Conservation (phyloP, 805 yeast genomes). For the Metschnikowia lunata region DNA sequence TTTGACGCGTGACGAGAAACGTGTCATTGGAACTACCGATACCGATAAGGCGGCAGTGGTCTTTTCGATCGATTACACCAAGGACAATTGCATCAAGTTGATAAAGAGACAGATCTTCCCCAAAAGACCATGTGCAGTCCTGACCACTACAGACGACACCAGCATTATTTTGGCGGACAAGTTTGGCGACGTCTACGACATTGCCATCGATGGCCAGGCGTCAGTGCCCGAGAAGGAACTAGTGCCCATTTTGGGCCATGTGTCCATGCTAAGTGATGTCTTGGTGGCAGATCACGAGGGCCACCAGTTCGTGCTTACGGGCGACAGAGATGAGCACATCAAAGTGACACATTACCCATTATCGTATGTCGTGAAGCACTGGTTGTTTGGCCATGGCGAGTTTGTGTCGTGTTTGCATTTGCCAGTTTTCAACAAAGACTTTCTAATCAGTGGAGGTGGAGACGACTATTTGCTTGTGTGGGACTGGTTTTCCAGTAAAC, state of each 20-base stretch:
- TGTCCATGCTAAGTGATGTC: constrained; percentile 89
- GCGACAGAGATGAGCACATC: constrained; percentile 96
- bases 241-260: constrained; percentile 87
- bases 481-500: constrained; percentile 61
- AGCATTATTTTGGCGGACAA: constrained; percentile 79
- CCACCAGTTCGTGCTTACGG: constrained; percentile 59
- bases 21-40: constrained; percentile 69
- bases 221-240: constrained; percentile 39
- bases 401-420: constrained; percentile 67
- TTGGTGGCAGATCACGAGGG: constrained; percentile 37
- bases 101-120: constrained; percentile 75
- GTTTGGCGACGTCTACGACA: constrained; percentile 87
- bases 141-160: constrained; percentile 48
- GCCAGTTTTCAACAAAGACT: constrained; percentile 46
- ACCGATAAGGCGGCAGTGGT: constrained; percentile 77
- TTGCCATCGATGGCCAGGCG: constrained; percentile 39
- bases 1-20: constrained; percentile 46
- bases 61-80: constrained; percentile 41
- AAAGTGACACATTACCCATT: constrained; percentile 77
- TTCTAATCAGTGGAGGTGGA: constrained; percentile 86
- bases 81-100: constrained; percentile 43
- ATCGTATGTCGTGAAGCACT: constrained; percentile 70
- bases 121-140: constrained; percentile 86
- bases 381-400: constrained; percentile 82
- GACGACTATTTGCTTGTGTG: constrained; percentile 70